A percentile compares a stretch with the other conserved stretches of the same genome.
These are phyloP conservation scores for Heracleum sosnowskyi DNA, from an alignment of 129 eudicot species.

Conservation along the genomic window DNA sequence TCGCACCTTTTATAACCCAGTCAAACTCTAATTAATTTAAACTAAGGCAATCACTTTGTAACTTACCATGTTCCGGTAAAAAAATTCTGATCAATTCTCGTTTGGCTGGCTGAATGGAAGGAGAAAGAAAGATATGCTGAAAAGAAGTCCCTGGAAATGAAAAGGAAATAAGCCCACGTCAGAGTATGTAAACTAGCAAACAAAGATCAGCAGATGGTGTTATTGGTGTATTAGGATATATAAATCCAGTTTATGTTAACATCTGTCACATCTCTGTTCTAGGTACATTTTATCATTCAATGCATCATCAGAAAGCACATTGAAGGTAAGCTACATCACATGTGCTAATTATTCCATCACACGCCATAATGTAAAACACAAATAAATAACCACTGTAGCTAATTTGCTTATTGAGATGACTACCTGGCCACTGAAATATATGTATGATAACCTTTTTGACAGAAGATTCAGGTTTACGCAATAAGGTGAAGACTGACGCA, in stretches of 20 bases:
- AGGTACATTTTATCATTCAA: not conserved
- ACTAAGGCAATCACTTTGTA: slow-evolving; percentile 9
- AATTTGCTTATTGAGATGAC: not conserved
- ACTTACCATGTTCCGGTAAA: slow-evolving; percentile 40
- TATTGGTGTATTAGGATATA: not conserved
- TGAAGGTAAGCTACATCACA: not conserved
- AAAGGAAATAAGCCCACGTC: not conserved
- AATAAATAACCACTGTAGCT: not conserved
- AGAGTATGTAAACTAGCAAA: slow-evolving; percentile 7
- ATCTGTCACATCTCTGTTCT: not conserved
- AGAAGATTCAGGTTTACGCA: not conserved
- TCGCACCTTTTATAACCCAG: not conserved
- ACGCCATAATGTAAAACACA: not conserved
- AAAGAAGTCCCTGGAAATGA: slow-evolving; percentile 43
- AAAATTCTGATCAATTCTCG: slow-evolving; percentile 29
- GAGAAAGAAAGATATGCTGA: slow-evolving; percentile 49
- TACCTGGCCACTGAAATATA: not conserved
- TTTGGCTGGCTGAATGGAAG: slow-evolving; percentile 42
- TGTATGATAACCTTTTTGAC: not conserved
- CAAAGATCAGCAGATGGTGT: not conserved
- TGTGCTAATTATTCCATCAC: not conserved
- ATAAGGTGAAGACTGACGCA: not conserved
- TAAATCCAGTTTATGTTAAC: not conserved
- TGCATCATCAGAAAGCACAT: not conserved
- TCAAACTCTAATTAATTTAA: not conserved